Percentiles rank a stretch among this genome's conserved stretches.
phyloP scores from a whole-genome alignment of 1,284 basidiomycete genomes.

The Hypsizygus ulmarius region DNA sequence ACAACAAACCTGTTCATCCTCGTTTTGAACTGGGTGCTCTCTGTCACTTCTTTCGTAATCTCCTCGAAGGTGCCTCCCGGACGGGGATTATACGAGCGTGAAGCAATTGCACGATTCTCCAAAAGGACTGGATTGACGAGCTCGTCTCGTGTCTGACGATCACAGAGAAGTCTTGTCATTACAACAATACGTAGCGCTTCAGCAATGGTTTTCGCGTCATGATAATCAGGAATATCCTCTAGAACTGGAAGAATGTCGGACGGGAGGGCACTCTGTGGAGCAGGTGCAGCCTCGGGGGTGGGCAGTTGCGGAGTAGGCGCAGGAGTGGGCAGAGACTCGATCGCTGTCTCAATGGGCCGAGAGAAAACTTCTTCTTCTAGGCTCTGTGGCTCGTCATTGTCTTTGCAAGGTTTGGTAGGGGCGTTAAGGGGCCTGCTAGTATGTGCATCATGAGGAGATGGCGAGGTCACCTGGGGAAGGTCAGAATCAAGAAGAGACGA shows the following conservation, averaged over 20 bases:
- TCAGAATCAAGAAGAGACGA: no score
- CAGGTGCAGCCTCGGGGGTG: slow-evolving; percentile 7
- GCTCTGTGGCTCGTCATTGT: no score
- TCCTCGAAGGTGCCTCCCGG: slow-evolving; percentile 38
- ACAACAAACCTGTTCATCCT: slow-evolving; percentile 37
- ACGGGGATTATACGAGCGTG: slow-evolving; percentile 24
- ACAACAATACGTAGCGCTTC: slow-evolving; percentile 64
- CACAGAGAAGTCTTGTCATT: slow-evolving; percentile 54
- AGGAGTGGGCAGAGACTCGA: slow-evolving; percentile 11
- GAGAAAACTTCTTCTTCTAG: not conserved
- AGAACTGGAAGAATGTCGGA: slow-evolving; percentile 17
- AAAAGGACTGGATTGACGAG: slow-evolving; percentile 60
- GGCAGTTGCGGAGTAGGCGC: slow-evolving; percentile 11
- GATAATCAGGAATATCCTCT: slow-evolving; percentile 36
- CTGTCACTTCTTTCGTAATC: slow-evolving; percentile 46
- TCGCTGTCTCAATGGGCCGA: not conserved
- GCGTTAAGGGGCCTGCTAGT: not conserved
- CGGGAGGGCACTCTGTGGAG: slow-evolving; percentile 1
- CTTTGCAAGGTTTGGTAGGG: no score
- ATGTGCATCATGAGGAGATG: not conserved
- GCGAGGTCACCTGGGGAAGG: not conserved
- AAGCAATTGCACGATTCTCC: slow-evolving; percentile 51
- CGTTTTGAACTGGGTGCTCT: slow-evolving; percentile 32
- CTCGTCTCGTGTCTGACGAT: slow-evolving; percentile 59
- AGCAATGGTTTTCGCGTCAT: slow-evolving; percentile 43